Base-by-base conservation (phyloP, 257 asterid genomes). In the Vinca minor region DNA sequence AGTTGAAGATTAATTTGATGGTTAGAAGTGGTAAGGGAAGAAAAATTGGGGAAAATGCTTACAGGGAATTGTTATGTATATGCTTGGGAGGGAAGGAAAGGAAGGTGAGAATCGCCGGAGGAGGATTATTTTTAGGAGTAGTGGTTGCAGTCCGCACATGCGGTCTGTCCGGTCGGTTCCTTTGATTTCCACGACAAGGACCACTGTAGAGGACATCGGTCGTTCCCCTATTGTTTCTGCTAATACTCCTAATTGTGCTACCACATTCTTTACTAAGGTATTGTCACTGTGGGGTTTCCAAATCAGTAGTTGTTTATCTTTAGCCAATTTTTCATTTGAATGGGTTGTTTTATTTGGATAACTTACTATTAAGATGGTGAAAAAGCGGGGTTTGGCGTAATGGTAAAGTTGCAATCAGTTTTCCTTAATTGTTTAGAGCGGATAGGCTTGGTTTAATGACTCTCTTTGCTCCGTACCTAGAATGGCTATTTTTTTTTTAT, bases 1-100 rank as follows among this genome's bases (percentile, higher is more conserved):
- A 55, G 36, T 55, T 15, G 61, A 55, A 55, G 61, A 55, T 31
- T 55, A 8, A 55, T 55, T 55, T 55, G 61, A 55, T 55, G 61
- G 61, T 55, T 28, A 26, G 61, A 55, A 29, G 41, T 11, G 39
- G 61, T 29, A 41, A 55, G 15, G 61, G 36, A 7, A 34, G 36
- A 34, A 25, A 55, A 28, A 26, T 15, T 26, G 61, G 36, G 61
- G 39, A 55, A 55, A 2, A 26, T 55, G 20, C 61, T 55, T 55
- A 34, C 41, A 31, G 21, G 21, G 7, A 34, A 31, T 55, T 55
- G 39, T 31, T 28, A 55, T 26, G 61, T 55, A 28, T 26, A 29
- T 55, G 61, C 61, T 14, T 55, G 61, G 36, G 61, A 55, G 41
- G 61, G 61, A 29, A 29, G 61, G 36, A 20, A 55, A 55, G 61